These are phyloP conservation scores for Trametes cubensis DNA, from an alignment of 768 basidiomycete genomes.

Conservation along the genomic window DNA sequence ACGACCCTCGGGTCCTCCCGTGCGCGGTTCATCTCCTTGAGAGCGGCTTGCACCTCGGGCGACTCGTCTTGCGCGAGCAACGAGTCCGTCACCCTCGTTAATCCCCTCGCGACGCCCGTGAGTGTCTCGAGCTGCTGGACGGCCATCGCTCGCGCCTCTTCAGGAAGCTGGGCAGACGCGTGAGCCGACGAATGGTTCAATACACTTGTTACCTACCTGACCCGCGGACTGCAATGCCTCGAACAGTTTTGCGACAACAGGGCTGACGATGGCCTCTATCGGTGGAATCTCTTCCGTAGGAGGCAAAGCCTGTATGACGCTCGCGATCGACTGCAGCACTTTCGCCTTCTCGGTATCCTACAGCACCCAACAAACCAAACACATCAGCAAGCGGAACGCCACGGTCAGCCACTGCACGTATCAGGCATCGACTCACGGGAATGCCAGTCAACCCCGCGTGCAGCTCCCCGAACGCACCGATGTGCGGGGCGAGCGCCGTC, in stretches of 20 bases:
- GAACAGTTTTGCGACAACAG: slow-evolving; percentile 71
- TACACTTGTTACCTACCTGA: slow-evolving; percentile 43
- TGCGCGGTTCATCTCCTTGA: slow-evolving; percentile 58
- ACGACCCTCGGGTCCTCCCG: slow-evolving; percentile 66
- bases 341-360: slow-evolving; percentile 88
- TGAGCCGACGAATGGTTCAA: background rate
- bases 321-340: slow-evolving; percentile 89
- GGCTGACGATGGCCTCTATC: slow-evolving; percentile 75
- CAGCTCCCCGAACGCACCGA: slow-evolving; percentile 80
- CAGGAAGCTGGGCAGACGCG: slow-evolving; percentile 55
- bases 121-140: slow-evolving; percentile 80
- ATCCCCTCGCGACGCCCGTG: slow-evolving; percentile 83
- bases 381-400: background rate
- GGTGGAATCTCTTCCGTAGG: slow-evolving; percentile 78
- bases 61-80: slow-evolving; percentile 59
- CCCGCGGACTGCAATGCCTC: slow-evolving; percentile 58
- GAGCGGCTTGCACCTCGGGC: slow-evolving; percentile 53
- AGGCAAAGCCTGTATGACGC: slow-evolving; percentile 89
- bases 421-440: slow-evolving; percentile 64
- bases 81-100: slow-evolving; percentile 77
- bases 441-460: slow-evolving; percentile 76
- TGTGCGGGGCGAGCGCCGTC: slow-evolving; percentile 78
- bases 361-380: slow-evolving; percentile 1
- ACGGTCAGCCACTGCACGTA: background rate
- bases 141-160: slow-evolving; percentile 66